These are phyloP conservation scores for Globisporangium camurandrum DNA, from an alignment of 352 stramenopile genomes.

Conservation along the genomic window DNA sequence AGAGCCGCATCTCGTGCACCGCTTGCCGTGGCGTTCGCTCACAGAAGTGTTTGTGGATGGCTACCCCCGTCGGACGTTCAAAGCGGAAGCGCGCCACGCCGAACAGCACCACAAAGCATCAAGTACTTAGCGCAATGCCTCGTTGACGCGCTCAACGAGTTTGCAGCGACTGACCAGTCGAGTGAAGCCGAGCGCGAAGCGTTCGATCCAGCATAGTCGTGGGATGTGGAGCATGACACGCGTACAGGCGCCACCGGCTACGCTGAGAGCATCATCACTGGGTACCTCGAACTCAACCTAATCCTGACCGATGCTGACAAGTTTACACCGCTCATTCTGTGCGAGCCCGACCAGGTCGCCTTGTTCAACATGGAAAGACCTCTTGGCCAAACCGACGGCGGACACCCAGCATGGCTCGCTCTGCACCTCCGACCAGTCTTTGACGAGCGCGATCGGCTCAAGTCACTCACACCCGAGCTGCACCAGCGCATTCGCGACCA, in stretches of 20 bases:
- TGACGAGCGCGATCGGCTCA: constrained; percentile 4
- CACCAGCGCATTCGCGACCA: constrained; percentile 9
- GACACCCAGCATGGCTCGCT: constrained; percentile 7
- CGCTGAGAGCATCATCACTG: not conserved
- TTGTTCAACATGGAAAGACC: too few relatives aligned
- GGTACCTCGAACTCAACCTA: constrained; percentile 12
- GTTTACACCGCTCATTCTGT: not conserved
- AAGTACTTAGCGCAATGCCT: not conserved
- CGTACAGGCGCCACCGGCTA: constrained; percentile 1
- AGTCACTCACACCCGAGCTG: constrained; percentile 9
- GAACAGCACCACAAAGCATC: not conserved
- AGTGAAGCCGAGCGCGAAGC: not conserved
- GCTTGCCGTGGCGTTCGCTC: not conserved
- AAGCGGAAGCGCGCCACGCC: not conserved
- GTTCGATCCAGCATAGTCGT: not conserved
- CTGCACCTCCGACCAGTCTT: constrained; percentile 1
- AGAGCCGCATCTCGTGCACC: not conserved
- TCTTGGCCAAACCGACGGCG: constrained; percentile 1
- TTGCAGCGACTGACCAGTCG: not conserved
- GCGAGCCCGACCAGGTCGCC: too few relatives aligned
- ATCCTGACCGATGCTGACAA: constrained; percentile 7
- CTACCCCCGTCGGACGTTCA: not conserved
- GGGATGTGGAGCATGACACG: not conserved
- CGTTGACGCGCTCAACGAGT: not conserved
- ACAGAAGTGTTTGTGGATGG: not conserved